A percentile compares a stretch with the other conserved stretches of the same genome.
Evolutionary conservation across 805 yeast genomes (phyloP).

Genomic region (Wickerhamomyces subpelliculosus): DNA sequence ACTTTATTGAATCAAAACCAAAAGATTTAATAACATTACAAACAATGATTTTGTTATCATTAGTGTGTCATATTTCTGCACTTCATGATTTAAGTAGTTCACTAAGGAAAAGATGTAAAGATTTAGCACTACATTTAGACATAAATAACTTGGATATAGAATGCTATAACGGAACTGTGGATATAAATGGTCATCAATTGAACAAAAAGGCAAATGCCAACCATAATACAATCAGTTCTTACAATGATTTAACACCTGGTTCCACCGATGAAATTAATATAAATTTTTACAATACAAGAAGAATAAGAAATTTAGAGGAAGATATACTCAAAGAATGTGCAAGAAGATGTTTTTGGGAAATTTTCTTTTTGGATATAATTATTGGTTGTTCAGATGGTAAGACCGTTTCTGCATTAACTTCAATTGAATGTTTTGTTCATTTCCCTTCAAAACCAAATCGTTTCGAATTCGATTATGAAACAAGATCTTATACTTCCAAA

Average conservation of each 20-base stretch:
- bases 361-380: constrained; percentile 43
- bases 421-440: constrained; percentile 26
- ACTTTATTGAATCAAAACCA: constrained; percentile 19
- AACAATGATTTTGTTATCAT: constrained; percentile 31
- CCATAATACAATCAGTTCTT: constrained; percentile 10
- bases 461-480: constrained; percentile 37
- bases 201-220: background rate
- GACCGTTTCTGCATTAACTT: constrained; percentile 33
- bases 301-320: constrained; percentile 16
- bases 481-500: constrained; percentile 38
- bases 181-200: constrained; percentile 17
- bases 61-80: constrained; percentile 45
- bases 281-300: constrained; percentile 16
- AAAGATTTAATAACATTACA: constrained; percentile 40
- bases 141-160: constrained; percentile 33
- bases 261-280: constrained; percentile 15
- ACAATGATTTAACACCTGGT: constrained; percentile 8
- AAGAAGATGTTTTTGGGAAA: constrained; percentile 45
- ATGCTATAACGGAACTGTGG: constrained; percentile 10
- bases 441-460: constrained; percentile 33
- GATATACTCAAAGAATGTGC: constrained; percentile 21
- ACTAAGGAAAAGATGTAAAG: constrained; percentile 36
- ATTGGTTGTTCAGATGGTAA: constrained; percentile 50
- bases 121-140: constrained; percentile 29
- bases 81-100: constrained; percentile 38